Evolutionary conservation across 805 yeast genomes (phyloP).

Genomic region (Cyberlindnera meyerae): DNA sequence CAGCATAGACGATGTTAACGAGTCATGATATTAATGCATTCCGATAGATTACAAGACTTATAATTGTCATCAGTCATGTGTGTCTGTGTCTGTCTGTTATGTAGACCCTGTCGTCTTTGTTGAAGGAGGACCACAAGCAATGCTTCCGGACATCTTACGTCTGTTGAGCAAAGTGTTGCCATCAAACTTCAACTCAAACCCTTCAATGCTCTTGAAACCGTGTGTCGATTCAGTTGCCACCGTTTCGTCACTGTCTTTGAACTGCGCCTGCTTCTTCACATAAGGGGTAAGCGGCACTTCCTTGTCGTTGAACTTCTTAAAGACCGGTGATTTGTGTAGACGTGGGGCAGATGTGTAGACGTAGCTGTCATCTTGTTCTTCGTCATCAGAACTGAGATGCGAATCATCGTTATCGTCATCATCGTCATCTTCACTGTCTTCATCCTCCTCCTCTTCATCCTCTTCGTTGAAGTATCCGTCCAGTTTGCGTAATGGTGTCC

Average conservation of each 20-base stretch:
- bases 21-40: not conserved
- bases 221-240: not conserved
- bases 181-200: slow-evolving; percentile 24
- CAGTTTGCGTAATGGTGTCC: slow-evolving; percentile 23
- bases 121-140: slow-evolving; percentile 14
- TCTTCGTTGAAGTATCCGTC: slow-evolving; percentile 25
- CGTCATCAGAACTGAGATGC: slow-evolving; percentile 2
- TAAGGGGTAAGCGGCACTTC: slow-evolving; percentile 20
- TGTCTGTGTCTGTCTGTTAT: too few relatives aligned
- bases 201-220: slow-evolving; percentile 17
- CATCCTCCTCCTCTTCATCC: slow-evolving; percentile 20
- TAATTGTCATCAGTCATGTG: too few relatives aligned
- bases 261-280: slow-evolving; percentile 2
- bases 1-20: slow-evolving; percentile 24
- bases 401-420: slow-evolving; percentile 6
- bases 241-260: not conserved
- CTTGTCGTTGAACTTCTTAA: slow-evolving; percentile 17
- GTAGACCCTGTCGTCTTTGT: too few relatives aligned
- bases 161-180: slow-evolving; percentile 26
- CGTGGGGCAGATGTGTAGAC: slow-evolving; percentile 12
- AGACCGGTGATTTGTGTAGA: slow-evolving; percentile 16
- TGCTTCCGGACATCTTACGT: slow-evolving; percentile 21
- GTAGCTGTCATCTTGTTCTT: slow-evolving; percentile 5
- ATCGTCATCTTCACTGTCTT: slow-evolving; percentile 11
- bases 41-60: not conserved